Evolutionary conservation across 2,329 filamentous ascomycete species (phyloP), one percentile per base, ranked within the genome.

Genomic region (Diaporthe longicolla): DNA sequence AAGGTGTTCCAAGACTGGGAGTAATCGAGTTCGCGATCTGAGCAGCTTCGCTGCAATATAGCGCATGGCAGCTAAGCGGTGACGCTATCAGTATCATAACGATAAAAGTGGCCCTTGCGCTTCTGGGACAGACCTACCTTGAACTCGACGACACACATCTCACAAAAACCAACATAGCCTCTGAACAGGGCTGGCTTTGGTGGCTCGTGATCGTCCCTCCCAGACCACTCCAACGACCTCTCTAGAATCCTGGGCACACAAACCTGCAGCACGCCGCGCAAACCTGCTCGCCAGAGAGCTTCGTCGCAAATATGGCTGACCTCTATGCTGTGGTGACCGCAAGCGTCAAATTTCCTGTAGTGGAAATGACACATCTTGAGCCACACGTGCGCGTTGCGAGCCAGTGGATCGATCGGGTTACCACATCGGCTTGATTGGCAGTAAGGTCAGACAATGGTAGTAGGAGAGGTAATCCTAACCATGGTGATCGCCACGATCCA

Each of bases 351-450:
- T 37, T 70, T 71, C 40, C 63, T 43, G 63, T 73, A 76, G 5
- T 68, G 29, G 35, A 71, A 73, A 2, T 37, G 63, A 24, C 76
- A 77, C 76, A 77, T 77, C 8, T n/a, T 74, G 48, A 58, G 32
- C 26, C 54, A n/a, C 9, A 26, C 15, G 13, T 9, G 45, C 11
- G 13, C 40, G n/a, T 19, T 19, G 45, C 32, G 7, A 43, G 8
- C 29, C n/a, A 35, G 40, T 32, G 19, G n/a, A 43, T 40, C 11
- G 4, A 43, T 40, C 11, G 4, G 24, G 11, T 24, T 32, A 17
- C 3, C n/a, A 55, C 10, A 9, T 29, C 13, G 13, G n/a, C 11
- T 24, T 26, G 19, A 15, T 21, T 24, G 11, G 57, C 9, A 15
- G 24, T 63, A 24, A 15, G 32, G 26, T 21, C 32, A 54, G 63